Conservation (phyloP, 208 protist species). For the Acanthamoeba lenticulata region DNA sequence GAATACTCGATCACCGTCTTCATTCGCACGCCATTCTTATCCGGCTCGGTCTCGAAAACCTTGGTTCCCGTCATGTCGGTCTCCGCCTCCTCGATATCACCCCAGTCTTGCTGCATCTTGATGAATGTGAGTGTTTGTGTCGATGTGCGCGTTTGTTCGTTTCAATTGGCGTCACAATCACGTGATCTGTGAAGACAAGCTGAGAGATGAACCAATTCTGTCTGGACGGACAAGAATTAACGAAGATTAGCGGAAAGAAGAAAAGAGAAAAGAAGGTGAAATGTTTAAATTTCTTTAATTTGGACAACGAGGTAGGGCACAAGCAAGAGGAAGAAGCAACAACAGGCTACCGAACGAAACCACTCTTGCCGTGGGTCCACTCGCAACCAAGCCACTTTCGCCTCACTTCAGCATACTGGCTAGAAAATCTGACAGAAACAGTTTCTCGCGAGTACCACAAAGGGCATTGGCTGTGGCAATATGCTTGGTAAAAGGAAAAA, state of each 20-base stretch:
- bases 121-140: neutral
- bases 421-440: too few species aligned
- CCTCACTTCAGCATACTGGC: too few species aligned
- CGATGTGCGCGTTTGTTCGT: neutral
- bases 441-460: too few species aligned
- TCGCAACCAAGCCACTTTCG: too few species aligned
- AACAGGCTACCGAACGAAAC: too few species aligned
- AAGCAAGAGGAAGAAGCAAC: too few species aligned
- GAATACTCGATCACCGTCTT: conserved; percentile 68
- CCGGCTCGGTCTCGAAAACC: conserved; percentile 37
- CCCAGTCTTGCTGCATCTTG: conserved; percentile 45
- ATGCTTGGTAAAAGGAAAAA: too few species aligned
- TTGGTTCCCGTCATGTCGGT: conserved; percentile 63
- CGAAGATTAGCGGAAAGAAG: neutral
- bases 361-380: too few species aligned
- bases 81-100: conserved; percentile 65
- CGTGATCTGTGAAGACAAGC: neutral
- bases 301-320: too few species aligned
- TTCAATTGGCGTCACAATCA: neutral
- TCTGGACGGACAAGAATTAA: neutral
- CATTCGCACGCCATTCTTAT: conserved; percentile 49
- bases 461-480: too few species aligned
- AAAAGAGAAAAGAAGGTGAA: neutral
- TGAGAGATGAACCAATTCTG: neutral
- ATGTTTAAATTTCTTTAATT: too few species aligned